Evolutionary conservation across 805 yeast genomes (phyloP).

Genomic region (Candida ulmi): DNA sequence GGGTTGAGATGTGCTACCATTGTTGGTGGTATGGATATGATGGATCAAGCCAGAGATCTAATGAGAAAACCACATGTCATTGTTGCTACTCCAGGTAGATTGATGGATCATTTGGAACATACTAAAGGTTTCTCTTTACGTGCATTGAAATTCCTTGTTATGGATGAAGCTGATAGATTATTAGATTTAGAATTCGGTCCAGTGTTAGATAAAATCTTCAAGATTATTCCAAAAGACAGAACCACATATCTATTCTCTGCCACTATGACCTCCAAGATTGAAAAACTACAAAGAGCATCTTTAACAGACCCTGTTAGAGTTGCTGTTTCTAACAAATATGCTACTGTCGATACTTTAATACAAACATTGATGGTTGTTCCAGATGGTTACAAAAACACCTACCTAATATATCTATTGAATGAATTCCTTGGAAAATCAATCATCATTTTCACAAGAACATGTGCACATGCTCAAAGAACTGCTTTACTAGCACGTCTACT

Average conservation of each 20-base stretch:
- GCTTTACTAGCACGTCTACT: conserved; percentile 73
- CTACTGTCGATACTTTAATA: conserved; percentile 89
- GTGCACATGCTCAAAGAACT: conserved; percentile 91
- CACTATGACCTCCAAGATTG: conserved; percentile 95
- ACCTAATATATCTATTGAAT: conserved; percentile 72
- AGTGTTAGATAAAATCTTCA: conserved; percentile 79
- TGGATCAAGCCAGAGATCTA: conserved; percentile 93
- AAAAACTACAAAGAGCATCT: conserved; percentile 90
- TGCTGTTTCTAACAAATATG: conserved; percentile 81
- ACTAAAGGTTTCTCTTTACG: conserved; percentile 85
- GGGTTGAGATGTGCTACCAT: conserved; percentile 86
- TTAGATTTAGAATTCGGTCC: conserved; percentile 97
- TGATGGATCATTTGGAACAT: conserved; percentile 89
- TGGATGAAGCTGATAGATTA: conserved; percentile 97
- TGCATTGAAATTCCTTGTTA: conserved; percentile 73
- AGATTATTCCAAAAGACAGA: conserved; percentile 77
- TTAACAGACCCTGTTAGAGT: conserved; percentile 83
- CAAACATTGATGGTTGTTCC: conserved; percentile 89
- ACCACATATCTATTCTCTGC: conserved; percentile 89
- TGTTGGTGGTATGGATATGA: conserved; percentile 98
- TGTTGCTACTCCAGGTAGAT: conserved; percentile 93
- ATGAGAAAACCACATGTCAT: conserved; percentile 91
- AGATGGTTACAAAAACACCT: conserved; percentile 88
- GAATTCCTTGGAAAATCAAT: conserved; percentile 81
- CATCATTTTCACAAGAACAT: conserved; percentile 88